Conservation (phyloP, 129 eudicot genomes). For the Tagetes erecta region DNA sequence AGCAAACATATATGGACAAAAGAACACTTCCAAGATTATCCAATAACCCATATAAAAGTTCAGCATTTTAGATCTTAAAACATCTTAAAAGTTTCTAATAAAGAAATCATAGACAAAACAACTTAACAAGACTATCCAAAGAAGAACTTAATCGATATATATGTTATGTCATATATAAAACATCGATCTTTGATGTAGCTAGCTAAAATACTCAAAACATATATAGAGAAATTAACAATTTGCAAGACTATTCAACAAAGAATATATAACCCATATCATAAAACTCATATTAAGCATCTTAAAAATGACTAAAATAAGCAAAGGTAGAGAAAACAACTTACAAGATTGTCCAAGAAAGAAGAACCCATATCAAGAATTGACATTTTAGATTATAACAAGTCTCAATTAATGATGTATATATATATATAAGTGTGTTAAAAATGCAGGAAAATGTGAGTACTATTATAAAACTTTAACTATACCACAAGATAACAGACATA, state of each 20-base stretch:
- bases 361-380: conserved; percentile 23
- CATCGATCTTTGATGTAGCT: no score
- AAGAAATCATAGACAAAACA: background rate
- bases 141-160: background rate
- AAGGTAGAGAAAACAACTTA: background rate
- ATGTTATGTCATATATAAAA: no score
- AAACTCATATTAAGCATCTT: background rate
- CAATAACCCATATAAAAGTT: conserved; percentile 17
- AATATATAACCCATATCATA: no score
- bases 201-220: no score
- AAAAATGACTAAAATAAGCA: background rate
- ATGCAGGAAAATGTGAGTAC: background rate
- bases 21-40: background rate
- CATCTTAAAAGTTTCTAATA: background rate
- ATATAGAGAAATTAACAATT: no score
- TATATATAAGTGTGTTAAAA: background rate
- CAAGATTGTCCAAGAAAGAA: conserved; percentile 31
- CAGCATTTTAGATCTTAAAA: conserved; percentile 15
- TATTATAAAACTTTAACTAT: background rate
- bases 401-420: background rate
- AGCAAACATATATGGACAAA: background rate
- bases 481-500: background rate
- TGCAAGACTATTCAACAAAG: no score
- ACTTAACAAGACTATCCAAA: conserved; percentile 26
- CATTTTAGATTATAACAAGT: background rate